Evolutionary conservation across 2,329 filamentous ascomycete species (phyloP).

Genomic region (Penicillium sp.): DNA sequence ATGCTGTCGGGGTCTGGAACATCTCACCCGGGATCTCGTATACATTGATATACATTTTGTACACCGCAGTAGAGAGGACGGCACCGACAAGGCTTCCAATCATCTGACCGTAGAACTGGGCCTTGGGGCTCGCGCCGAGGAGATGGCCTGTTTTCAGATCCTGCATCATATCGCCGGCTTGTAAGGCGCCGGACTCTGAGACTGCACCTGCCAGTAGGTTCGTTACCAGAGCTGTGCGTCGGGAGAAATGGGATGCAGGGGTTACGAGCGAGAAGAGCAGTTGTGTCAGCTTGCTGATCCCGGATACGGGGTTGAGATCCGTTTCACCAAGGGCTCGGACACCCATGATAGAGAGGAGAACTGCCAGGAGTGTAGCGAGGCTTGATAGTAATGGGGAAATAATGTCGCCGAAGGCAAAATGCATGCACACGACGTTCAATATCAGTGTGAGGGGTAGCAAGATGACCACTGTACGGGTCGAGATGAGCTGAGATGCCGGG

Average conservation of each 20-base stretch:
- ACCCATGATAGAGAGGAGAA: slow-evolving; percentile 66
- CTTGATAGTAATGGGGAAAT: slow-evolving; percentile 77
- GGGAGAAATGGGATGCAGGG: slow-evolving; percentile 74
- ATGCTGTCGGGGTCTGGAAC: slow-evolving; percentile 92
- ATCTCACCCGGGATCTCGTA: slow-evolving; percentile 85
- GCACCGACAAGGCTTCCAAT: slow-evolving; percentile 87
- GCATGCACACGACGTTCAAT: slow-evolving; percentile 79
- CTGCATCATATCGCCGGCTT: slow-evolving; percentile 95
- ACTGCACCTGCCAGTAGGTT: slow-evolving; percentile 94
- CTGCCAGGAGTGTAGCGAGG: slow-evolving; percentile 78
- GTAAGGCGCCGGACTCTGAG: slow-evolving; percentile 79
- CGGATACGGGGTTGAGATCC: slow-evolving; percentile 92
- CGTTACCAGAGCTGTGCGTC: slow-evolving; percentile 80
- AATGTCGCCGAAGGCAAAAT: slow-evolving; percentile 77
- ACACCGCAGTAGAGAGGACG: slow-evolving; percentile 81
- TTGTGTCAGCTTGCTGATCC: slow-evolving; percentile 95
- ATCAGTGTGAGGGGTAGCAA: slow-evolving; percentile 74
- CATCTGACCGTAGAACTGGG: slow-evolving; percentile 95
- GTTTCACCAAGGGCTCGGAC: slow-evolving; percentile 73
- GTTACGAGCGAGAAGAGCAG: slow-evolving; percentile 91
- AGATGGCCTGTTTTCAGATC: slow-evolving; percentile 96
- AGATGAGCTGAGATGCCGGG: slow-evolving; percentile 78
- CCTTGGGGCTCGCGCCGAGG: slow-evolving; percentile 85
- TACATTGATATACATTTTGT: slow-evolving; percentile 85
- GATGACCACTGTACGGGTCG: slow-evolving; percentile 68